Percentiles rank a stretch among this genome's conserved stretches.
These are phyloP conservation scores for Talaromyces sp. DNA, from an alignment of 2,329 filamentous ascomycete species.

Conservation along the genomic window DNA sequence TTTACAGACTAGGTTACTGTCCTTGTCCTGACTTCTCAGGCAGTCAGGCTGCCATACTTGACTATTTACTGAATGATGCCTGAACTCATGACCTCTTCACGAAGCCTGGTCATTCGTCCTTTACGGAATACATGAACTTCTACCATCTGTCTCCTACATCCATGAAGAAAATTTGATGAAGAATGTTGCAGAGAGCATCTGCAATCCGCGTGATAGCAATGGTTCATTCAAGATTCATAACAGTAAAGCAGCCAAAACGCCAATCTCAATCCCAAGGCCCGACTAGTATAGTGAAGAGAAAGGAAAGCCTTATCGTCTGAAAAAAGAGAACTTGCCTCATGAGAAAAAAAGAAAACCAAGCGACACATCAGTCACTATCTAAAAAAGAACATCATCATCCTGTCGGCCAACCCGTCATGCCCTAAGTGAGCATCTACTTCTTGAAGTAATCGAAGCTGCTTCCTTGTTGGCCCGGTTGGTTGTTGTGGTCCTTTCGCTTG, in stretches of 20 bases:
- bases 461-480: conserved; percentile 22
- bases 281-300: background rate
- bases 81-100: background rate
- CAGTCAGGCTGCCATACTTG: no score
- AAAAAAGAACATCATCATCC: background rate
- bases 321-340: background rate
- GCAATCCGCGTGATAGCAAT: background rate
- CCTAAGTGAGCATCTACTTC: conserved; percentile 24
- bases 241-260: background rate
- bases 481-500: conserved; percentile 26
- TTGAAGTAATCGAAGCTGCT: conserved; percentile 36
- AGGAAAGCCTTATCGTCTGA: background rate
- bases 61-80: no score
- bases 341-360: background rate
- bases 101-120: background rate
- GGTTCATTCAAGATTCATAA: background rate
- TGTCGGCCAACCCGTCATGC: background rate
- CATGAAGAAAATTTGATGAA: background rate
- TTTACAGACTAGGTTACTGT: background rate
- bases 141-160: background rate
- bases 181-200: background rate
- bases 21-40: background rate
- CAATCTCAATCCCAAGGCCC: background rate
- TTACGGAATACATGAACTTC: background rate
- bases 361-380: background rate